Base-by-base conservation (phyloP, 2,329 filamentous ascomycete genomes). In the Juglanconis juglandina region DNA sequence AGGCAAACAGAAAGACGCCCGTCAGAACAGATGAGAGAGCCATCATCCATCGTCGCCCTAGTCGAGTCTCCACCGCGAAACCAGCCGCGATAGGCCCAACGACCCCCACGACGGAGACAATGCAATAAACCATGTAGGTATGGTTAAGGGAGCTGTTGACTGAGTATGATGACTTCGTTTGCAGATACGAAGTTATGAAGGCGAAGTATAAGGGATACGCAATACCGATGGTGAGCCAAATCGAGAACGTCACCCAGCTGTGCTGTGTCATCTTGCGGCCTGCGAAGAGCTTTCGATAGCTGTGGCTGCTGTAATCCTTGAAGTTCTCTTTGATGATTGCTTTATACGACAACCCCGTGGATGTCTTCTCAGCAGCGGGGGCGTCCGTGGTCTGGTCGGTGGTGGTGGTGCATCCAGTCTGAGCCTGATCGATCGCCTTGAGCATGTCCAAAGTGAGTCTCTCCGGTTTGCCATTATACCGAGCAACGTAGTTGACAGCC, bases 121-220 rank as follows among this genome's bases (percentile, higher is more conserved):
- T 66, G 11, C 70, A 66, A 24, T 76, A 76, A 0, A 77, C 63
- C 10, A 68, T 73, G 41, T 74, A 74, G 8, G 72, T 74, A 55
- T 72, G 66, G 56, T 66, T 59, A 14, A 73, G 65, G 2, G 66
- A 69, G 9, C 58, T 62, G 52, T 69, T 59, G 32, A 60, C 61
- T 24, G 65, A 64, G 63, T 73, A 66, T 2, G 68, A 68, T 53
- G 70, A 72, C 56, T 75, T 73, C 7, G 70, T 76, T 17, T 73
- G 72, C 6, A 79, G 71, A 58, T 80, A 80, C 0, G 75, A 77
- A 1, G 77, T 76, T 53, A 80, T 74, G 57, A 79, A 80, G 49
- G 74, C 75, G 65, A 78, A 78, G 66, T 77, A 80, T 0, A 80
- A 70, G 4, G 77, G 77, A 63, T 79, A 79, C 1, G 75, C 77